These are phyloP conservation scores for Leptographium radiaticola DNA, from an alignment of 2,329 filamentous ascomycete species.

Conservation along the genomic window DNA sequence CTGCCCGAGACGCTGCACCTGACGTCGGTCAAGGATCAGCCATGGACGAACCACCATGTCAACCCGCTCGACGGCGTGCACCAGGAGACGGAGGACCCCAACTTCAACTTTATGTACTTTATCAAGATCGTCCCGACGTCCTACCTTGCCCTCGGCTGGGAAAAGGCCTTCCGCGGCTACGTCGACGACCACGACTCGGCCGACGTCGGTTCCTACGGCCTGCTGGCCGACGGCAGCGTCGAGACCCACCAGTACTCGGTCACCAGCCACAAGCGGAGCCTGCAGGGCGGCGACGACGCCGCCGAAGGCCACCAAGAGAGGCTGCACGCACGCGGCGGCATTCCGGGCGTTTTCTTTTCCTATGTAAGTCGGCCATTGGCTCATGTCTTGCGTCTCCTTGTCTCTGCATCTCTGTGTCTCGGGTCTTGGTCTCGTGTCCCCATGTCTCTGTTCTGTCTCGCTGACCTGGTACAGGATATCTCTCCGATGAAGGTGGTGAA, in stretches of 20 bases:
- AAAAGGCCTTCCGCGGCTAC: conserved; percentile 36
- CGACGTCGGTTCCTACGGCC: conserved; percentile 56
- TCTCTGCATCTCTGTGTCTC: not conserved
- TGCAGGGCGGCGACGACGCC: conserved; percentile 70
- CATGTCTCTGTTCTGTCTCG: not conserved
- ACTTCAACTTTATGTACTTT: conserved; percentile 98
- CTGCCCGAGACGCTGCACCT: conserved; percentile 58
- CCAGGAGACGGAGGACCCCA: conserved; percentile 67
- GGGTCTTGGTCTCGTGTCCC: not conserved
- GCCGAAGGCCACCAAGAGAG: conserved; percentile 87
- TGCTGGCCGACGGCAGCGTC: conserved; percentile 60
- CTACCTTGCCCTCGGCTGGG: conserved; percentile 86
- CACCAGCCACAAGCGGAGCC: conserved; percentile 85
- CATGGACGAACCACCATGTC: conserved; percentile 79
- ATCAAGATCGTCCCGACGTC: conserved; percentile 95
- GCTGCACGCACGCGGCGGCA: conserved; percentile 77
- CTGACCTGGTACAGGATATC: conserved; percentile 54
- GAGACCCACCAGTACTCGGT: conserved; percentile 98
- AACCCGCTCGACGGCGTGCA: conserved; percentile 77
- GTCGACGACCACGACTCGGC: conserved; percentile 32
- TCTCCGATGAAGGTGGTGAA: conserved; percentile 99
- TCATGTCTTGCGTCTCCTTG: conserved; percentile 13
- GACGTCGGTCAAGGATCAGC: conserved; percentile 41
- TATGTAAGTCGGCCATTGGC: conserved; percentile 52
- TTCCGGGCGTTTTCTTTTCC: conserved; percentile 96